These are phyloP conservation scores for Odonthalia washingtoniensis DNA, from an alignment of 31 red algal species.

Conservation along the genomic window DNA sequence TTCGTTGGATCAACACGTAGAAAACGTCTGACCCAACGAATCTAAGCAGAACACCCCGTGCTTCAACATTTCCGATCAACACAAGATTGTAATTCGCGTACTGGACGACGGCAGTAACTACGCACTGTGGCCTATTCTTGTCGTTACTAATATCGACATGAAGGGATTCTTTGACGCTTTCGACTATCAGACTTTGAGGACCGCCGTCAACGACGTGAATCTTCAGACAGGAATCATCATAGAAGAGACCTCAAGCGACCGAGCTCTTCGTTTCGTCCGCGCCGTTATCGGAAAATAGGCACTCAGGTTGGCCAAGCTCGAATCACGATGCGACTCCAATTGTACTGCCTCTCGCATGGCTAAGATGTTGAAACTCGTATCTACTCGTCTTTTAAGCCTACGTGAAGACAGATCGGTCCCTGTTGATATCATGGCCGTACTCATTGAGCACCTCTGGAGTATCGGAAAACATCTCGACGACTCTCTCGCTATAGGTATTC, in stretches of 20 bases:
- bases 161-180: conserved; percentile 14
- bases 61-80: too few species aligned
- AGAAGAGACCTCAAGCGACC: neutral
- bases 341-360: conserved; percentile 24
- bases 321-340: neutral
- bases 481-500: neutral
- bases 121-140: neutral
- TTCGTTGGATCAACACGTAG: too few species aligned
- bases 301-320: conserved; percentile 1
- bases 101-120: conserved; percentile 2
- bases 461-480: conserved; percentile 7
- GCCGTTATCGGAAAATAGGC: conserved; percentile 15
- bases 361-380: conserved; percentile 45
- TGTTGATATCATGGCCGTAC: conserved; percentile 10
- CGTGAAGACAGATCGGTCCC: neutral
- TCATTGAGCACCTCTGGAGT: conserved; percentile 4
- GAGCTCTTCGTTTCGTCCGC: conserved; percentile 21
- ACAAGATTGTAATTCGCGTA: neutral
- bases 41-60: too few species aligned
- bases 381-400: neutral
- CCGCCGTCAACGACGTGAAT: conserved; percentile 2
- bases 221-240: conserved; percentile 5
- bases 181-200: neutral
- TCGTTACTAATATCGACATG: neutral
- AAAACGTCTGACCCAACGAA: too few species aligned